A percentile compares a stretch with the other conserved stretches of the same genome.
These are phyloP conservation scores for Colletotrichum sp. DNA, from an alignment of 2,329 filamentous ascomycete species.

Conservation along the genomic window DNA sequence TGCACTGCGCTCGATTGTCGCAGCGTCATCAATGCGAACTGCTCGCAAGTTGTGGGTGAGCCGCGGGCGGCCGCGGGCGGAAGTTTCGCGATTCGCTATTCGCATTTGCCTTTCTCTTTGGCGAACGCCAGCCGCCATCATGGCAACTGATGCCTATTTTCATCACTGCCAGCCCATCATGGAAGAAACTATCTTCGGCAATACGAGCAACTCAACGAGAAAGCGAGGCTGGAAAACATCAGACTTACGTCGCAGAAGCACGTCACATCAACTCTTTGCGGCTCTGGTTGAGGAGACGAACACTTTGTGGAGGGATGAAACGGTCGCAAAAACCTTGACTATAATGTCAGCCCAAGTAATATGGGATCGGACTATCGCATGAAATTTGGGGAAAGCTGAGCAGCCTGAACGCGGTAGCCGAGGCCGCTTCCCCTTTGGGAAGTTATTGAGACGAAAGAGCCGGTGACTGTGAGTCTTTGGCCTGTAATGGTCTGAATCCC, in stretches of 20 bases:
- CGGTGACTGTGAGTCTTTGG: neutral
- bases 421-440: neutral
- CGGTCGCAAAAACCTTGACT: neutral
- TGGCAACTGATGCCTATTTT: neutral
- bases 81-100: neutral
- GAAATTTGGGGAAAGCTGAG: neutral
- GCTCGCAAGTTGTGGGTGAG: neutral
- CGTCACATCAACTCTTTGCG: conserved; percentile 1
- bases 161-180: conserved; percentile 5
- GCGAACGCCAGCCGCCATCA: neutral
- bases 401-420: neutral
- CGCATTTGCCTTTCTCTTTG: neutral
- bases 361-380: neutral
- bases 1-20: neutral
- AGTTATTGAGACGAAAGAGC: conserved; percentile 6
- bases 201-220: neutral
- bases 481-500: neutral
- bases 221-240: neutral
- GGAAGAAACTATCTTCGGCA: neutral
- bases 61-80: neutral
- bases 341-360: conserved; percentile 3
- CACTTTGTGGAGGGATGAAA: conserved; percentile 13
- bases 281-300: conserved; percentile 14
- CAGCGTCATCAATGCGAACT: neutral
- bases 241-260: conserved; percentile 3